Percentiles rank a stretch among this genome's conserved stretches.
Conservation (phyloP, 2,329 filamentous ascomycete species). For the Arthrobotrys megalospora region DNA sequence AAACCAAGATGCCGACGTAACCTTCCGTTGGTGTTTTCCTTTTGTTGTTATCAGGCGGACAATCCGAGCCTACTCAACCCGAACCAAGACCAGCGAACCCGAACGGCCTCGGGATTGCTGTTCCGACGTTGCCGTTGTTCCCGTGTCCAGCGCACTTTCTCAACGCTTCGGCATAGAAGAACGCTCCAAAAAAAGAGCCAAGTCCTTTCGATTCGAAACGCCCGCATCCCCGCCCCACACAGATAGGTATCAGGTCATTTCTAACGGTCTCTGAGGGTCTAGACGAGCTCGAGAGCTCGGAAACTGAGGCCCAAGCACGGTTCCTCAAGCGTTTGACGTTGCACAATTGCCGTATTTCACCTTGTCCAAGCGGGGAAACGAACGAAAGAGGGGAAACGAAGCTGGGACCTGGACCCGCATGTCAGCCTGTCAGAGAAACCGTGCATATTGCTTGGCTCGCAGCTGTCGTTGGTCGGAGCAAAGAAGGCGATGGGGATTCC, state of each 20-base stretch:
- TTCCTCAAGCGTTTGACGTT: constrained; percentile 25
- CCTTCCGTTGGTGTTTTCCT: not conserved
- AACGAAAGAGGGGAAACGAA: constrained; percentile 27
- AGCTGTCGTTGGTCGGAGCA: constrained; percentile 28
- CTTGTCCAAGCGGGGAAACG: constrained; percentile 21
- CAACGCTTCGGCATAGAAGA: constrained; percentile 20
- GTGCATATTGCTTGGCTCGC: constrained; percentile 39
- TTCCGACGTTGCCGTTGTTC: constrained; percentile 27
- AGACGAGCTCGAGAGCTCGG: constrained; percentile 27
- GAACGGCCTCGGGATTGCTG: constrained; percentile 29
- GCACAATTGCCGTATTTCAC: constrained; percentile 28
- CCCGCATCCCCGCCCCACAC: constrained; percentile 31
- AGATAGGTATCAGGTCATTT: constrained; percentile 29
- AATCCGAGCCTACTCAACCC: constrained; percentile 32
- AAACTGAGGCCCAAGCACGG: constrained; percentile 24
- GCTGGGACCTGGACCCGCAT: constrained; percentile 36
- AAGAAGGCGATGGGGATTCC: constrained; percentile 40
- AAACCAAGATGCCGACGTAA: constrained; percentile 21
- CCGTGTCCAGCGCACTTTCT: constrained; percentile 14
- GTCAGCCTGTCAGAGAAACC: constrained; percentile 52
- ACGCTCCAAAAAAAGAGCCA: constrained; percentile 13
- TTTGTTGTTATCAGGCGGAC: constrained; percentile 20
- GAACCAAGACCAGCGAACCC: constrained; percentile 34
- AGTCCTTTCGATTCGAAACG: constrained; percentile 28
- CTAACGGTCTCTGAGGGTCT: constrained; percentile 20